phyloP scores from a whole-genome alignment of 1,284 basidiomycete genomes.

The Psilocybe mexicana region DNA sequence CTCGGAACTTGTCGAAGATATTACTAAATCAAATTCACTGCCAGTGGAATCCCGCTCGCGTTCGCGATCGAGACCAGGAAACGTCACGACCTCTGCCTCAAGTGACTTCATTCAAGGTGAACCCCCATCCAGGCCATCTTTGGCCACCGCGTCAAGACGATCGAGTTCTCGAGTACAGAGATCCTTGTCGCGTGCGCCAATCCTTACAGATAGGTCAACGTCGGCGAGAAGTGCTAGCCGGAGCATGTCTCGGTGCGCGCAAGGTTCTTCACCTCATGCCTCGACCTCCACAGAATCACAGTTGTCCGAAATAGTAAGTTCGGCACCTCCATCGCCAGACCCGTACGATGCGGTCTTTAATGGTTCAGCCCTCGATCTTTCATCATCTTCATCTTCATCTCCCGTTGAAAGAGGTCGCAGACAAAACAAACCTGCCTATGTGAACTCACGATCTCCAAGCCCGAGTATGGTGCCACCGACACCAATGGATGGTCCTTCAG shows the following conservation, averaged over 20 bases:
- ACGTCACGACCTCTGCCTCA: not conserved
- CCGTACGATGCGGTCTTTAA: conserved; percentile 5
- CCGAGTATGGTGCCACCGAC: conserved; percentile 41
- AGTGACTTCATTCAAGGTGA: conserved; percentile 30
- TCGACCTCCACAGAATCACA: conserved; percentile 20
- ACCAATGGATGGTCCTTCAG: conserved; percentile 32
- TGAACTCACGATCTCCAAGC: conserved; percentile 39
- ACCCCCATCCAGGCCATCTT: conserved; percentile 24
- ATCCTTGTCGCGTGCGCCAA: conserved; percentile 45
- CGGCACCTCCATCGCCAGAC: conserved; percentile 7
- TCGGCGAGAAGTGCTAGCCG: conserved; percentile 36
- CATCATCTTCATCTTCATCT: conserved; percentile 7
- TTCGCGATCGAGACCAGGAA: conserved; percentile 27
- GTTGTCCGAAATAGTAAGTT: conserved; percentile 19
- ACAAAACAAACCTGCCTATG: conserved; percentile 17
- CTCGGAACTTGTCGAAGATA: conserved; percentile 29
- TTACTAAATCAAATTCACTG: conserved; percentile 2
- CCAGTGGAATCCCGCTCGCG: conserved; percentile 23
- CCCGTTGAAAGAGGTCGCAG: conserved; percentile 18
- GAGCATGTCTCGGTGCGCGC: conserved; percentile 30
- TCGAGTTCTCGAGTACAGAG: conserved; percentile 40
- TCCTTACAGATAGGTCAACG: conserved; percentile 33
- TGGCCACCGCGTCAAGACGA: conserved; percentile 38
- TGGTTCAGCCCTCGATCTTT: conserved; percentile 16
- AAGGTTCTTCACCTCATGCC: conserved; percentile 19